Base-by-base conservation (phyloP, 164 flowering plant species). In the Vitis labrusca region DNA sequence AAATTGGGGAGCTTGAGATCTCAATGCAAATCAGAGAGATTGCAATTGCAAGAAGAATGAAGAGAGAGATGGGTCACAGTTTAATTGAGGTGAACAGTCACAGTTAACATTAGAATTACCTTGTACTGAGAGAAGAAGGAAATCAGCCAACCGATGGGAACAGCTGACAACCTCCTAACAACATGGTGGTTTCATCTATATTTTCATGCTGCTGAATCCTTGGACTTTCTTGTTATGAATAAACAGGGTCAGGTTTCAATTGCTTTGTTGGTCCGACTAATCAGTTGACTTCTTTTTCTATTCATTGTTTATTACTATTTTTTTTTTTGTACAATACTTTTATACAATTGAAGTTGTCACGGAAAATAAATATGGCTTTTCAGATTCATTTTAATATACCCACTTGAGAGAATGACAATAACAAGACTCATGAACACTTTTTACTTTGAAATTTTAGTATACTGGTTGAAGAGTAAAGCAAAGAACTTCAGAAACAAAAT, bases 391-490 rank as follows among this genome's bases (percentile, higher is more conserved):
- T 14, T 27, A 13, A 5, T 10, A 5, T 55, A 64, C 44, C 44
- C 44, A 37, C 44, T 37, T 0, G 68, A 71, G 30, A 71, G 54
- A 65, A 23, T 23, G 66, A 49, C 50, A 14, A 8, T 0, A 30
- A 27, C n/a, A 65, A 56, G 11, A 70, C n/a, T 68, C 62, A 65
- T 66, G 67, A 70, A 17, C 55, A 27, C 61, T 61, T 68, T 64
- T 9, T 1, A 47, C 51, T 19, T 75, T 57, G 65, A 64, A 51
- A 50, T 57, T 76, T 73, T 60, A 67, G 72, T 68, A 59, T 49
- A 79, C 63, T 78, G 59, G 77, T 73, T 80, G 83, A 74, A 73
- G 95, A 88, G 90, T 89, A 83, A 86, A 89, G 91, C 89, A 78
- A 86, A 77, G 82, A 70, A 68, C 73, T 71, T 44, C 48, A 48